Conservation (phyloP, 306 rosid genomes). For the Trifolium pratense region DNA sequence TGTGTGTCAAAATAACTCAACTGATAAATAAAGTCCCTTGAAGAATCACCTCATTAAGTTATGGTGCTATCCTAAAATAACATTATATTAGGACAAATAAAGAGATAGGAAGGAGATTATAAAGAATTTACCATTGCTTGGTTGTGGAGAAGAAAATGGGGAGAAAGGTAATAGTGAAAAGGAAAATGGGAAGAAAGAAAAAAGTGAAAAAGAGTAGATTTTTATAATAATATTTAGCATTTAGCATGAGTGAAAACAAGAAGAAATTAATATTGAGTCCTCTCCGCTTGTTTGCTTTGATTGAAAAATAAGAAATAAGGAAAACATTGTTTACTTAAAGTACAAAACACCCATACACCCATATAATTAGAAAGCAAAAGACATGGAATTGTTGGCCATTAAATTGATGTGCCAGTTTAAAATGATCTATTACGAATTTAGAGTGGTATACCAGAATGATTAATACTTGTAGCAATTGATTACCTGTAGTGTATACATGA, state of each 20-base stretch:
- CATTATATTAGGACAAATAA: too few relatives aligned
- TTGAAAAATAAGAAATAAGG: background rate
- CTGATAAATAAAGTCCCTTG: too few relatives aligned
- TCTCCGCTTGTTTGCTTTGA: slow-evolving; percentile 1
- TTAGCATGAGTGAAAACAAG: background rate
- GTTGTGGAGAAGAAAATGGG: slow-evolving; percentile 16
- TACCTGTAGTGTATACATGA: background rate
- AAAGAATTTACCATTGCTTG: slow-evolving; percentile 1
- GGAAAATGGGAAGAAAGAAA: slow-evolving; percentile 11
- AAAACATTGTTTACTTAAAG: background rate
- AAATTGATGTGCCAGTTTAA: background rate
- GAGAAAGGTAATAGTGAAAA: slow-evolving; percentile 1
- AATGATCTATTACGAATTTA: background rate
- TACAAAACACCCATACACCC: background rate
- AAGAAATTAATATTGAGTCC: background rate
- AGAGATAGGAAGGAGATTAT: slow-evolving; percentile 12
- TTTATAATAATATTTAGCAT: background rate
- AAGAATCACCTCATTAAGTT: too few relatives aligned
- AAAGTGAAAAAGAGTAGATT: background rate
- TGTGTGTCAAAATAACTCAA: too few relatives aligned
- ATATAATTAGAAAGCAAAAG: slow-evolving; percentile 1
- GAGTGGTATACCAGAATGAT: background rate
- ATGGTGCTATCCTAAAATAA: too few relatives aligned
- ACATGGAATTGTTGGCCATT: background rate
- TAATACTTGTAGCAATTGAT: background rate